These are phyloP conservation scores for Cryoendolithus antarcticus DNA, from an alignment of 2,329 filamentous ascomycete genomes.

Conservation along the genomic window DNA sequence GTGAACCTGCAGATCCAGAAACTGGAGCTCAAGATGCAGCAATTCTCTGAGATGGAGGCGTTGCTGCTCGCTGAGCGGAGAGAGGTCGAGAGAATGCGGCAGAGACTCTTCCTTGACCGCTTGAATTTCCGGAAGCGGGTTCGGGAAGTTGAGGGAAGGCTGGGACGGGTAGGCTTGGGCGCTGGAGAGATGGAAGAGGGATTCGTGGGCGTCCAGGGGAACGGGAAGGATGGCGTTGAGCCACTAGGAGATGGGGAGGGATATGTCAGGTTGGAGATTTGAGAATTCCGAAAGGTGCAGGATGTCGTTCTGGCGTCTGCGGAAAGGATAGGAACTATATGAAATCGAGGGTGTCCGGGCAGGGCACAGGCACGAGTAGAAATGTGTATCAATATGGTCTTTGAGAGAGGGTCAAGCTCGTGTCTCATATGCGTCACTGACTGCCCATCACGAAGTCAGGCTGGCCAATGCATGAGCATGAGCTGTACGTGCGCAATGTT, in stretches of 20 bases:
- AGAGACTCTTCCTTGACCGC: conserved; percentile 87
- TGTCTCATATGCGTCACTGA: too few species aligned
- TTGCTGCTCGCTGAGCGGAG: conserved; percentile 83
- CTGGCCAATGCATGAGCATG: too few species aligned
- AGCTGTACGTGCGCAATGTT: too few species aligned
- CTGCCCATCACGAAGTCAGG: too few species aligned
- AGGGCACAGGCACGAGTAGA: too few species aligned
- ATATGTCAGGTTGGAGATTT: conserved; percentile 5
- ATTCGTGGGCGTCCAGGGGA: conserved; percentile 3
- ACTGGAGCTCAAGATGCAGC: conserved; percentile 86
- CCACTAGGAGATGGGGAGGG: conserved; percentile 5
- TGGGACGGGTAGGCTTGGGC: conserved; percentile 6
- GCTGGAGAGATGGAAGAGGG: conserved; percentile 2
- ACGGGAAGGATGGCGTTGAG: conserved; percentile 1
- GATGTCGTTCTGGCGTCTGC: too few species aligned
- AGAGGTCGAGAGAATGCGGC: conserved; percentile 80
- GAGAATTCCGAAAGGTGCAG: not conserved
- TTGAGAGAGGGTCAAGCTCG: too few species aligned
- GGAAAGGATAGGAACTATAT: too few species aligned
- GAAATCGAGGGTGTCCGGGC: too few species aligned
- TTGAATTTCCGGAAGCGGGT: conserved; percentile 82
- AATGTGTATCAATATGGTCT: too few species aligned
- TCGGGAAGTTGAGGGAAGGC: conserved; percentile 60
- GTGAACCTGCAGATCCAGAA: conserved; percentile 94
- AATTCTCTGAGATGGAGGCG: conserved; percentile 92